Percentiles rank a stretch among this genome's conserved stretches.
Evolutionary conservation across 2,329 filamentous ascomycete genomes (phyloP).

Genomic region (Fusarium siculi): DNA sequence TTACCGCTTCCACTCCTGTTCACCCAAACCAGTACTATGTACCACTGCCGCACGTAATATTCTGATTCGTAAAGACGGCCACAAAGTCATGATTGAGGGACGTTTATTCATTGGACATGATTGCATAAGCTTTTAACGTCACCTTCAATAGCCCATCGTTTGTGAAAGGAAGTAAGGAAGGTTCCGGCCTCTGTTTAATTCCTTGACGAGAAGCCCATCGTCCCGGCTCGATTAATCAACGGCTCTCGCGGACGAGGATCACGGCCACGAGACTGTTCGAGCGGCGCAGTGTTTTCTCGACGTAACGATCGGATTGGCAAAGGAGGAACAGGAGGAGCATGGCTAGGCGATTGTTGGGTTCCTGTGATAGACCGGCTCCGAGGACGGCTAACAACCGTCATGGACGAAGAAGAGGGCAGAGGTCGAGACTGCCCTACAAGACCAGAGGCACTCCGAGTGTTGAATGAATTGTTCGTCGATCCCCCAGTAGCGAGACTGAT

Average conservation of each 20-base stretch:
- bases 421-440: conserved; percentile 32
- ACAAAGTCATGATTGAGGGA: not conserved
- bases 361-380: conserved; percentile 44
- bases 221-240: conserved; percentile 47
- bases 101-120: conserved; percentile 20
- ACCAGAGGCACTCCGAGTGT: conserved; percentile 25
- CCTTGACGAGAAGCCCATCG: conserved; percentile 28
- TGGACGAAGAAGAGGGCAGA: conserved; percentile 27
- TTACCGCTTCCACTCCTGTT: not conserved
- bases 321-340: conserved; percentile 42
- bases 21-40: not conserved
- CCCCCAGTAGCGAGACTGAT: conserved; percentile 58
- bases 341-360: conserved; percentile 23
- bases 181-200: conserved; percentile 8
- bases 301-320: conserved; percentile 44
- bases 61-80: not conserved
- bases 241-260: conserved; percentile 45
- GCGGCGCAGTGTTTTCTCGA: conserved; percentile 39
- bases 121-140: conserved; percentile 34
- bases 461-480: conserved; percentile 18
- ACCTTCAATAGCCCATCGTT: not conserved
- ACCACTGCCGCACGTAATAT: not conserved
- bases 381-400: conserved; percentile 23
- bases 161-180: not conserved
- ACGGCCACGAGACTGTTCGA: conserved; percentile 39